Percentiles rank a stretch among this genome's conserved stretches.
Evolutionary conservation across 2,329 filamentous ascomycete species (phyloP).

Genomic region (Sporothrix euskadiensis): DNA sequence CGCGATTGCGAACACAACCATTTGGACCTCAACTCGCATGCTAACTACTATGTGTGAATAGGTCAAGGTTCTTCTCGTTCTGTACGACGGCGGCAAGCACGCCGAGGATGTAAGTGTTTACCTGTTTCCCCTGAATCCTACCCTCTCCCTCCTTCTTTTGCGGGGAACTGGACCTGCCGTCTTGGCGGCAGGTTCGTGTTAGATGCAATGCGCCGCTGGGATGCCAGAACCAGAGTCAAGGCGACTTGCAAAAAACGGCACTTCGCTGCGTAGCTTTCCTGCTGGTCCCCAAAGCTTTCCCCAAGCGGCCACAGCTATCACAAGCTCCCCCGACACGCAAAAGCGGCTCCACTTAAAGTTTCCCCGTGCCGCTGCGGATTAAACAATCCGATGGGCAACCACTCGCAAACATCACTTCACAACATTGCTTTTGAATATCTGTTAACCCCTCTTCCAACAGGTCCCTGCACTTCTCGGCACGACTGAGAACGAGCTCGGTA

Average conservation of each 20-base stretch:
- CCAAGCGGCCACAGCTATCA: neutral
- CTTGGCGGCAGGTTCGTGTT: slow-evolving; percentile 7
- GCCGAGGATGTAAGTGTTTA: slow-evolving; percentile 69
- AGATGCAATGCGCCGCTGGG: neutral
- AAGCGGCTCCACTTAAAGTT: neutral
- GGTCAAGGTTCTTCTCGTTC: slow-evolving; percentile 93
- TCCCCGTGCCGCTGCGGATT: slow-evolving; percentile 17
- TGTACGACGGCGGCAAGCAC: slow-evolving; percentile 90
- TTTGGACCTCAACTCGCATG: slow-evolving; percentile 47
- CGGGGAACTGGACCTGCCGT: neutral
- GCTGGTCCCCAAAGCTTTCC: neutral
- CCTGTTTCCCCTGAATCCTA: neutral
- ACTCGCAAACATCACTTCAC: neutral
- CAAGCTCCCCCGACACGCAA: neutral
- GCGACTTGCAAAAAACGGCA: slow-evolving; percentile 6
- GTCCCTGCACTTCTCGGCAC: slow-evolving; percentile 85
- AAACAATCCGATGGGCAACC: neutral
- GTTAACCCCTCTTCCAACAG: slow-evolving; percentile 34
- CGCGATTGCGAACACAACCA: neutral
- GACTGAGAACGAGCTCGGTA: slow-evolving; percentile 96
- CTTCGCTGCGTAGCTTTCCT: neutral
- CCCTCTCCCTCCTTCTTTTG: neutral
- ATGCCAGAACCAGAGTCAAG: neutral
- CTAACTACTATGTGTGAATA: slow-evolving; percentile 57
- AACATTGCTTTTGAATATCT: neutral